These are phyloP conservation scores for Noccaea bulbosa DNA, from an alignment of 345 rosid species.

Conservation along the genomic window DNA sequence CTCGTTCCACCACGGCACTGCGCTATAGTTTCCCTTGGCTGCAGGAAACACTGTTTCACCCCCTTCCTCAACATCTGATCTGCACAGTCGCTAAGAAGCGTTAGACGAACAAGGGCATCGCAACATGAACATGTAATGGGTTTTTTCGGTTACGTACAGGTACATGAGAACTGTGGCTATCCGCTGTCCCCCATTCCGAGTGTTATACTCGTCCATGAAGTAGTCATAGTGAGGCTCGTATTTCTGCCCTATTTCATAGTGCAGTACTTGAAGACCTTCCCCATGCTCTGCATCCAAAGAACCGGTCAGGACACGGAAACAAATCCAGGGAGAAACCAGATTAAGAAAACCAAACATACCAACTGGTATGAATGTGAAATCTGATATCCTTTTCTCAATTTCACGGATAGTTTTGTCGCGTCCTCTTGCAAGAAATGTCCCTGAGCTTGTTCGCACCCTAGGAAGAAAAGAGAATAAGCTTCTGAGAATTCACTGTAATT, in stretches of 20 bases:
- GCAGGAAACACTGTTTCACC: slow-evolving; percentile 95
- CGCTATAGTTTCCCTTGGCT: slow-evolving; percentile 81
- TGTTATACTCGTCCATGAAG: slow-evolving; percentile 82
- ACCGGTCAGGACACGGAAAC: background rate
- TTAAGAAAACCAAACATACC: slow-evolving; percentile 52
- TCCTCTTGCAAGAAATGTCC: slow-evolving; percentile 81
- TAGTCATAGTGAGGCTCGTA: slow-evolving; percentile 95
- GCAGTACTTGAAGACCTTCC: slow-evolving; percentile 95
- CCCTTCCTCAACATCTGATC: slow-evolving; percentile 97
- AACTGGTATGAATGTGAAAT: slow-evolving; percentile 83
- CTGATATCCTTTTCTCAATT: slow-evolving; percentile 87
- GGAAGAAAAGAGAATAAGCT: slow-evolving; percentile 20
- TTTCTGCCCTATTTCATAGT: slow-evolving; percentile 92
- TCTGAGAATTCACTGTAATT: background rate
- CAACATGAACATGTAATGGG: background rate
- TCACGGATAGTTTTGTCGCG: slow-evolving; percentile 70
- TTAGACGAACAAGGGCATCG: background rate
- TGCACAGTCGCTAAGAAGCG: slow-evolving; percentile 46
- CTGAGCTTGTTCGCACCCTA: slow-evolving; percentile 93
- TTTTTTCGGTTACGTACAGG: slow-evolving; percentile 61
- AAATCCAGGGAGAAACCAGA: slow-evolving; percentile 11
- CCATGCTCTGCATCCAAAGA: slow-evolving; percentile 67
- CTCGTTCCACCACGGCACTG: slow-evolving; percentile 90
- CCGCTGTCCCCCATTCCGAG: slow-evolving; percentile 94
- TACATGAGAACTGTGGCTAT: slow-evolving; percentile 96